A percentile compares a stretch with the other conserved stretches of the same genome.
Conservation (phyloP, 345 rosid genomes). For the Raphanus raphanistrum region DNA sequence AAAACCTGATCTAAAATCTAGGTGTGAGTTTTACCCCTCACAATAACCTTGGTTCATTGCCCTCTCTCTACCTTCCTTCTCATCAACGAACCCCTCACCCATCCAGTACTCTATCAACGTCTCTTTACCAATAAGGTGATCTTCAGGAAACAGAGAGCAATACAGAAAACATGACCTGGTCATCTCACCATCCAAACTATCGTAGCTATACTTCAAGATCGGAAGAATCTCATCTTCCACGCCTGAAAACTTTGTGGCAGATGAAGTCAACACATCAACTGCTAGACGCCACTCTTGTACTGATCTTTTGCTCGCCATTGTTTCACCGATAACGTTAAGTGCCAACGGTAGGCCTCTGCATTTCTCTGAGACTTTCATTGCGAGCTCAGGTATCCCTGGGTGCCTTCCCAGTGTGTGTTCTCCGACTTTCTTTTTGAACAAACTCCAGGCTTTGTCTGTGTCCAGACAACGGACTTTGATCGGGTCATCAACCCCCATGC, state of each 20-base stretch:
- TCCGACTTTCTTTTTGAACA: background rate
- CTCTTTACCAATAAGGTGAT: background rate
- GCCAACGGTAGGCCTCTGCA: background rate
- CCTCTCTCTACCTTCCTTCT: background rate
- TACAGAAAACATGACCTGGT: background rate
- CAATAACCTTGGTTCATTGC: background rate
- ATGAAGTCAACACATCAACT: background rate
- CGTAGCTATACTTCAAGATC: background rate
- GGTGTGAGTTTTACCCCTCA: too few species aligned
- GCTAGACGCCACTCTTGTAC: background rate
- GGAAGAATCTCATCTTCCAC: background rate
- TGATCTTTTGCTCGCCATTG: background rate
- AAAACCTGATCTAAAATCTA: too few species aligned
- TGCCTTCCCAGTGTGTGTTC: background rate
- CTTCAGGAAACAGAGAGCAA: background rate
- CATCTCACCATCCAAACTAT: background rate
- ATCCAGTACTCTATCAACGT: background rate
- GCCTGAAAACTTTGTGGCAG: background rate
- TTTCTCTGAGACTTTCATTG: background rate
- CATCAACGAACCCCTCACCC: background rate
- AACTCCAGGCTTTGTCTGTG: background rate
- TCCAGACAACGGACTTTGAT: background rate
- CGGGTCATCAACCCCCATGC: background rate
- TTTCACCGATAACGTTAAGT: background rate
- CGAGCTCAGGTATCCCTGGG: background rate